Percentiles rank a stretch among this genome's conserved stretches.
These are phyloP conservation scores for Saturnispora serradocipensis DNA, from an alignment of 805 yeast species.

Conservation along the genomic window DNA sequence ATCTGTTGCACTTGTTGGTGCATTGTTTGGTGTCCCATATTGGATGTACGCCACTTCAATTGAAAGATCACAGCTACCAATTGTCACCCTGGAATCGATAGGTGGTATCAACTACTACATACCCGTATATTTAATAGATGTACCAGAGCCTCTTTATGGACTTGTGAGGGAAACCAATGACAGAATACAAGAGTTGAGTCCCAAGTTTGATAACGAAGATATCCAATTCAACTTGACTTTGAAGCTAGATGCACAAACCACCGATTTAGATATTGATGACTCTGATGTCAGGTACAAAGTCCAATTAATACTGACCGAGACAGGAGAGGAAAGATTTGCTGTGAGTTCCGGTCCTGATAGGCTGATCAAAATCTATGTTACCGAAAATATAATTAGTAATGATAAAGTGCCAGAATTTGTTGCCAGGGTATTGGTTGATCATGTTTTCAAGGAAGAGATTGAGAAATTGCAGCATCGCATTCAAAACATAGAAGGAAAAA, in stretches of 20 bases:
- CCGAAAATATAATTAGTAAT: conserved; percentile 20
- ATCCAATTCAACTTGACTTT: conserved; percentile 27
- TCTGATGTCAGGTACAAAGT: conserved; percentile 8
- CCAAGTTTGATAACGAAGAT: not conserved
- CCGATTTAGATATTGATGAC: conserved; percentile 21
- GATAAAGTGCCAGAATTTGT: conserved; percentile 31
- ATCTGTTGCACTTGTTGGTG: conserved; percentile 22
- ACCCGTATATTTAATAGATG: conserved; percentile 34
- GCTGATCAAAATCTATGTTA: conserved; percentile 25
- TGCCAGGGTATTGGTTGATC: conserved; percentile 29
- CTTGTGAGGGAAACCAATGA: conserved; percentile 30
- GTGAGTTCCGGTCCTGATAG: conserved; percentile 33
- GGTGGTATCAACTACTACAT: conserved; percentile 28
- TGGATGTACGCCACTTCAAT: conserved; percentile 55
- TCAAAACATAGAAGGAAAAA: not conserved
- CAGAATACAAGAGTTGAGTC: conserved; percentile 23
- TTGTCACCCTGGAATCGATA: conserved; percentile 13
- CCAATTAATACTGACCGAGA: conserved; percentile 23
- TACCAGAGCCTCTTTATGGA: conserved; percentile 25
- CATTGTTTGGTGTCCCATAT: conserved; percentile 45
- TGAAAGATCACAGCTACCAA: conserved; percentile 53
- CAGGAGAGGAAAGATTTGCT: conserved; percentile 17
- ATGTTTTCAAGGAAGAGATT: conserved; percentile 26
- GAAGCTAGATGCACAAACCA: conserved; percentile 18
- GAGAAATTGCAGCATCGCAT: conserved; percentile 11